Evolutionary conservation across 108 stramenopile genomes (phyloP).

Genomic region (Pelagomonas calceolata): DNA sequence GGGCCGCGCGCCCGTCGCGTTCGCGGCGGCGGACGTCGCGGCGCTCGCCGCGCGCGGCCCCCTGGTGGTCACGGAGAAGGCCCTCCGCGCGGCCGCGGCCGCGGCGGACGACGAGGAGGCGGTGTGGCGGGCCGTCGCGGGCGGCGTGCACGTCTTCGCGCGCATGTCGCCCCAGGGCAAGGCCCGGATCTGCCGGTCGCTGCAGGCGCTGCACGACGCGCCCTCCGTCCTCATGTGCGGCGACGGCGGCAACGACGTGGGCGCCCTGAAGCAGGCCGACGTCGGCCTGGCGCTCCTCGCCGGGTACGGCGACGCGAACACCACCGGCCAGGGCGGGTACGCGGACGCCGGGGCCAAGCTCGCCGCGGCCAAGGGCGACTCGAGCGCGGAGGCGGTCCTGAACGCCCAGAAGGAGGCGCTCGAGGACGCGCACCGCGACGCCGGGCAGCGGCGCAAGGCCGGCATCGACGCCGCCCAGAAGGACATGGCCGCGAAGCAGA

Average conservation of each 20-base stretch:
- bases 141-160: slow-evolving; percentile 12
- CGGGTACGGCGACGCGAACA: slow-evolving; percentile 84
- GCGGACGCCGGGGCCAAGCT: slow-evolving; percentile 7
- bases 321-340: slow-evolving; percentile 12
- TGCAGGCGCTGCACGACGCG: slow-evolving; percentile 8
- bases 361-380: not conserved
- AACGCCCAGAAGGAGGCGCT: not conserved
- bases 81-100: not conserved
- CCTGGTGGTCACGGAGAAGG: not conserved
- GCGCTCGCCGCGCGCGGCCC: too few species aligned
- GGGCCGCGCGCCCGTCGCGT: not conserved
- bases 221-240: slow-evolving; percentile 73
- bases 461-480: slow-evolving; percentile 37
- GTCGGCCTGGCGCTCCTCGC: slow-evolving; percentile 73
- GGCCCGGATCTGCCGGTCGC: slow-evolving; percentile 17
- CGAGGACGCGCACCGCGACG: slow-evolving; percentile 47
- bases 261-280: slow-evolving; percentile 81
- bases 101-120: not conserved
- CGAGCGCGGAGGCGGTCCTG: slow-evolving; percentile 1
- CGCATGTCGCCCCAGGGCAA: slow-evolving; percentile 31
- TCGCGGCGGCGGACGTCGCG: not conserved
- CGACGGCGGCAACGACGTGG: slow-evolving; percentile 91
- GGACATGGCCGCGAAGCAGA: slow-evolving; percentile 48
- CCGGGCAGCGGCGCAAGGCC: slow-evolving; percentile 45
- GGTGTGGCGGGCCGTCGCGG: slow-evolving; percentile 4